phyloP scores from a whole-genome alignment of 129 eudicot genomes.

The Chrysanthemum seticuspe region DNA sequence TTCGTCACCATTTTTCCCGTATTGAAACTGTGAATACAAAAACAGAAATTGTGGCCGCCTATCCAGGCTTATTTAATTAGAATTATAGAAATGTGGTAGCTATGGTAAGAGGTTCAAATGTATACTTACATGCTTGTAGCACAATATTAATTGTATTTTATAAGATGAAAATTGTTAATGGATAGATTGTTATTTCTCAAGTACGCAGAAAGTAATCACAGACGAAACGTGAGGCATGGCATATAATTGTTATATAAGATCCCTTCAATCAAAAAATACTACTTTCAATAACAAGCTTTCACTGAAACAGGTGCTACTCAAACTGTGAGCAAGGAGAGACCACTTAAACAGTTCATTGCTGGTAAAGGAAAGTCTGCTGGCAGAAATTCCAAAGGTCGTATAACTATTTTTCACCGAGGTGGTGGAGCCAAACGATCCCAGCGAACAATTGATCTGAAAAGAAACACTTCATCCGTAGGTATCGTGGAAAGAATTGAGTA shows the following conservation, averaged over 20 bases:
- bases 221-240: too few species aligned
- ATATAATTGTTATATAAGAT: too few species aligned
- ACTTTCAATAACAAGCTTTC: background rate
- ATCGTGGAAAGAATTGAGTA: slow-evolving; percentile 63
- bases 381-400: slow-evolving; percentile 57
- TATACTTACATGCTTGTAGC: slow-evolving; percentile 4
- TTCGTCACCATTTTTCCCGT: too few species aligned
- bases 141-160: background rate
- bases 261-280: too few species aligned
- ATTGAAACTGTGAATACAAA: too few species aligned
- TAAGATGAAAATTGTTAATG: background rate
- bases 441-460: slow-evolving; percentile 52
- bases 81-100: too few species aligned
- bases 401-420: slow-evolving; percentile 59
- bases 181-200: background rate
- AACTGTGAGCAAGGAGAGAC: slow-evolving; percentile 22
- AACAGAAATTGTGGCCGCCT: too few species aligned
- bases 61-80: too few species aligned
- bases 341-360: slow-evolving; percentile 39
- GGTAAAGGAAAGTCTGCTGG: slow-evolving; percentile 53
- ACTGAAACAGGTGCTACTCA: slow-evolving; percentile 28
- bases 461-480: slow-evolving; percentile 56
- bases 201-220: background rate
- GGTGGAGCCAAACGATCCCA: slow-evolving; percentile 66
- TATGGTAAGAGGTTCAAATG: background rate